A percentile compares a stretch with the other conserved stretches of the same genome.
These are phyloP conservation scores for Epichloe hybrida DNA, from an alignment of 2,329 filamentous ascomycete species.

Conservation along the genomic window DNA sequence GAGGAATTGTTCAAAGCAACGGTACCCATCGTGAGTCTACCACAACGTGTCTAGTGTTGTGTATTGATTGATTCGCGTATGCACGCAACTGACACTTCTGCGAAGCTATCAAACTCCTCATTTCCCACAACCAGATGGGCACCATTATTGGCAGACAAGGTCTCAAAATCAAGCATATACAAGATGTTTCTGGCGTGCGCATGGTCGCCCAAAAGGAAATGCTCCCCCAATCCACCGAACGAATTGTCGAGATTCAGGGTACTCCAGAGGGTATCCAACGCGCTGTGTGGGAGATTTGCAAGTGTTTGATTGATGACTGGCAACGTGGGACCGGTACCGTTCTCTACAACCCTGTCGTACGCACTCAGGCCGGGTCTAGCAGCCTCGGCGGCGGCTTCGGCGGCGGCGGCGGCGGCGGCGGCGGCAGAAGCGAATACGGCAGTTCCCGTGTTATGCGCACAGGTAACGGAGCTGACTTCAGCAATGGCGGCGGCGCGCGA, in stretches of 20 bases:
- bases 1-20: slow-evolving; percentile 71
- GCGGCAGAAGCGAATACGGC: slow-evolving; percentile 37
- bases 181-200: slow-evolving; percentile 88
- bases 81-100: neutral
- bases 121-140: slow-evolving; percentile 99
- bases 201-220: slow-evolving; percentile 99
- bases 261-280: slow-evolving; percentile 91
- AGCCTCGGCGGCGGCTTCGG: slow-evolving; percentile 22
- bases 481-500: slow-evolving; percentile 55
- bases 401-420: slow-evolving; percentile 14
- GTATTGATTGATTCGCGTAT: neutral
- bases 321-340: slow-evolving; percentile 94
- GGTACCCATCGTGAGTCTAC: slow-evolving; percentile 72
- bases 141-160: slow-evolving; percentile 96
- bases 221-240: slow-evolving; percentile 96
- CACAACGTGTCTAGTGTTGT: neutral
- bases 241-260: slow-evolving; percentile 93
- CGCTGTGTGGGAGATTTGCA: slow-evolving; percentile 96
- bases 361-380: slow-evolving; percentile 54
- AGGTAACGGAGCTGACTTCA: slow-evolving; percentile 95
- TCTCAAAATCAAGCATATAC: slow-evolving; percentile 98
- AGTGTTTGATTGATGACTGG: slow-evolving; percentile 95
- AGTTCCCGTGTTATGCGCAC: slow-evolving; percentile 77
- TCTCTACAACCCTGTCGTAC: slow-evolving; percentile 90
- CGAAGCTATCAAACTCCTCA: slow-evolving; percentile 87